A percentile compares a stretch with the other conserved stretches of the same genome.
These are phyloP conservation scores for Erucastrum elatum DNA, from an alignment of 345 rosid species.

Conservation along the genomic window DNA sequence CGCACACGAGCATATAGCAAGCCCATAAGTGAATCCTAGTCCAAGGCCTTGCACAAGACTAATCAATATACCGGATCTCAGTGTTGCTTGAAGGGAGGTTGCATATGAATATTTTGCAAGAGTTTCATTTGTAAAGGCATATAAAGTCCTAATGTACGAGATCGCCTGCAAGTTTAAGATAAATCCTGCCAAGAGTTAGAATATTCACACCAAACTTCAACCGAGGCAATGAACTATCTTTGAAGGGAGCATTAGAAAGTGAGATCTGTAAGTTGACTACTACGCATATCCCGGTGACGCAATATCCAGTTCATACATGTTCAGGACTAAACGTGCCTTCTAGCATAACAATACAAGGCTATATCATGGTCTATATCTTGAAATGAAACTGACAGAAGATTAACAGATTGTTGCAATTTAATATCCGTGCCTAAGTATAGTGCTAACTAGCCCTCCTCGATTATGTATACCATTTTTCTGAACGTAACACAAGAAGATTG, in stretches of 20 bases:
- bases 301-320: neutral
- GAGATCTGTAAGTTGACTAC: conserved; percentile 12
- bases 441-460: conserved; percentile 2
- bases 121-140: conserved; percentile 98
- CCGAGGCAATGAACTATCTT: conserved; percentile 1
- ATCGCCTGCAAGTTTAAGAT: conserved; percentile 70
- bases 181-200: conserved; percentile 13
- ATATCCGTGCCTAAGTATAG: neutral
- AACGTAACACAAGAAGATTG: conserved; percentile 9
- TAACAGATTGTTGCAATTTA: neutral
- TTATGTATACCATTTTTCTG: conserved; percentile 9
- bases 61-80: conserved; percentile 90
- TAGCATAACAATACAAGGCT: neutral
- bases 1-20: conserved; percentile 99
- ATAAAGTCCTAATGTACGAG: conserved; percentile 81
- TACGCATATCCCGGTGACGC: conserved; percentile 5
- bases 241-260: conserved; percentile 1
- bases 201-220: conserved; percentile 9
- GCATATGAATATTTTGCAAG: conserved; percentile 98
- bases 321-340: conserved; percentile 3
- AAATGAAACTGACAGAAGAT: neutral
- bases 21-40: conserved; percentile 98
- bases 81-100: conserved; percentile 92
- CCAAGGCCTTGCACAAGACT: conserved; percentile 99
- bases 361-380: neutral